These are phyloP conservation scores for Cyclospora cayetanensis DNA, from an alignment of 169 alveolate species.

Conservation along the genomic window DNA sequence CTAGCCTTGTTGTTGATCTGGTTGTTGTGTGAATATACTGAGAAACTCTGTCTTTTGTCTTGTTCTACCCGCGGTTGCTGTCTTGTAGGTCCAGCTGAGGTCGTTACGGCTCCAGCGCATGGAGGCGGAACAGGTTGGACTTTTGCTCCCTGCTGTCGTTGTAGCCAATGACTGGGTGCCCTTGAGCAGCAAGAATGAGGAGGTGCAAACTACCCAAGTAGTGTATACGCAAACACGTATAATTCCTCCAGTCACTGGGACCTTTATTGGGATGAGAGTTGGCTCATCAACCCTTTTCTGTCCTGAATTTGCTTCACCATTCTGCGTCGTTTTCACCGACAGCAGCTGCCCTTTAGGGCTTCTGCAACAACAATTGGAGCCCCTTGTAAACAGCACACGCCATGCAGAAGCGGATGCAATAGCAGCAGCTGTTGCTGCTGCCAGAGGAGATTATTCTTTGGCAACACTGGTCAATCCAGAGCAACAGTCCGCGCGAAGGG, in stretches of 20 bases:
- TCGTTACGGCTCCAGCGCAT: not conserved
- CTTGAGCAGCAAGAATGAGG: not conserved
- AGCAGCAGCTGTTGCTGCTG: slow-evolving; percentile 25
- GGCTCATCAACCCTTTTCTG: slow-evolving; percentile 32
- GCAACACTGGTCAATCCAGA: not conserved
- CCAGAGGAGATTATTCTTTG: not conserved
- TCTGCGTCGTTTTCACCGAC: slow-evolving; percentile 33
- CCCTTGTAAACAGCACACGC: slow-evolving; percentile 27
- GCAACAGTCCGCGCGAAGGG: not conserved
- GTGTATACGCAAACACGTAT: not conserved
- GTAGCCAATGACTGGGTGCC: not conserved
- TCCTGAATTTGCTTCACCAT: slow-evolving; percentile 35
- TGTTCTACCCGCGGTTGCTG: too few species aligned
- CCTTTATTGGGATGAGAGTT: slow-evolving; percentile 34
- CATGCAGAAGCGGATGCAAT: slow-evolving; percentile 33
- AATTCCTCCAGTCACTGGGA: slow-evolving; percentile 23
- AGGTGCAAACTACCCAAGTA: not conserved
- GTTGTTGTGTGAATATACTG: too few species aligned
- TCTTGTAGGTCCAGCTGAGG: slow-evolving; percentile 19
- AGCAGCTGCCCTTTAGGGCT: slow-evolving; percentile 31
- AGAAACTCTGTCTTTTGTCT: too few species aligned
- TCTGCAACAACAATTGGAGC: slow-evolving; percentile 48
- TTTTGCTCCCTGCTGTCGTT: not conserved
- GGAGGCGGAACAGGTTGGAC: slow-evolving; percentile 49
- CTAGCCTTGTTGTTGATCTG: too few species aligned